Conservation (phyloP, 2,329 filamentous ascomycete genomes). For the Aspergillus melleus region DNA sequence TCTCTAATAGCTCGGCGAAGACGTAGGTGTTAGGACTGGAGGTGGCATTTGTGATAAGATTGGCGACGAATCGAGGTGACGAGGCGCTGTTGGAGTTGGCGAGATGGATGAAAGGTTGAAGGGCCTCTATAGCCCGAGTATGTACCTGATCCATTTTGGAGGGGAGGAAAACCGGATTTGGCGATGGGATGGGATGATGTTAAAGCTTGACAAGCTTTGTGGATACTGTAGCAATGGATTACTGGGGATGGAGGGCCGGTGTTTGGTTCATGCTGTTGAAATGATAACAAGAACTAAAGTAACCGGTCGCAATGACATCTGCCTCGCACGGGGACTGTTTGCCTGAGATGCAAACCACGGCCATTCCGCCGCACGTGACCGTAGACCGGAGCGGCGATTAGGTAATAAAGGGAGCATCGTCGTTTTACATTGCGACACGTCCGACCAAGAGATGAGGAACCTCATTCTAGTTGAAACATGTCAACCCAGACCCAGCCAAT, state of each 20-base stretch:
- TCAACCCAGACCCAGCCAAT: neutral
- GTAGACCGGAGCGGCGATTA: neutral
- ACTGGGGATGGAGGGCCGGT: too few species aligned
- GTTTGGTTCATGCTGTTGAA: neutral
- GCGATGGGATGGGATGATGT: neutral
- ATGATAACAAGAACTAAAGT: too few species aligned
- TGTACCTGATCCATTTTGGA: conserved; percentile 48
- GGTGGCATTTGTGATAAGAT: conserved; percentile 83
- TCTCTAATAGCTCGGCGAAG: conserved; percentile 88
- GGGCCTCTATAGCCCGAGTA: conserved; percentile 57
- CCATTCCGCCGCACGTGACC: neutral
- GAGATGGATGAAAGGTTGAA: conserved; percentile 84
- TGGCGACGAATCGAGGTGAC: conserved; percentile 78
- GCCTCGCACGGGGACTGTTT: conserved; percentile 3
- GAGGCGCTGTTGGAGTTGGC: conserved; percentile 72
- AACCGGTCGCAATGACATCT: neutral
- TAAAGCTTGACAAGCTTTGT: too few species aligned
- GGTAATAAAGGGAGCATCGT: neutral
- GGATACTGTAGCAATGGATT: too few species aligned
- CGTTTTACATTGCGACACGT: neutral
- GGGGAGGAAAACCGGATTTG: neutral
- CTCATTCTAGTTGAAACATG: neutral
- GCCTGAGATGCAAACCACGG: conserved; percentile 8
- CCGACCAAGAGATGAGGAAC: neutral
- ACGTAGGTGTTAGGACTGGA: conserved; percentile 87